Evolutionary conservation across 352 stramenopile genomes (phyloP).

Genomic region (Globisporangium carolinianum): DNA sequence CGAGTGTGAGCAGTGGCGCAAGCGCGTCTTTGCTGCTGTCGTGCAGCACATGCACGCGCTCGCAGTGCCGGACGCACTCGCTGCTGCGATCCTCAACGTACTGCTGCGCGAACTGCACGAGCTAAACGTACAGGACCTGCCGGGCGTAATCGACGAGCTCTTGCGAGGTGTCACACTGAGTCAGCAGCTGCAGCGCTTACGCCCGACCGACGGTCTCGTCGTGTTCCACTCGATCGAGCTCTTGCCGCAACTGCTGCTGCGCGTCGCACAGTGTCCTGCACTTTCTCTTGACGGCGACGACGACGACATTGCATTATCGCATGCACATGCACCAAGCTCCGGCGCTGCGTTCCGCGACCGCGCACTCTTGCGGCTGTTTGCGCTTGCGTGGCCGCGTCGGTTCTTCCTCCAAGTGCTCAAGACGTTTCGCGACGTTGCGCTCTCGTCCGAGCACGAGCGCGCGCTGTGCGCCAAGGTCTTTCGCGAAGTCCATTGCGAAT

Average conservation of each 20-base stretch:
- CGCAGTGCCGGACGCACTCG: conserved; percentile 17
- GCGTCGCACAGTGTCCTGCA: conserved; percentile 19
- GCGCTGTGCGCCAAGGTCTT: conserved; percentile 36
- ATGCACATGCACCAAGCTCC: conserved; percentile 14
- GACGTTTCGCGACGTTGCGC: conserved; percentile 32
- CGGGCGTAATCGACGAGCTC: conserved; percentile 21
- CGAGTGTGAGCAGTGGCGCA: conserved; percentile 20
- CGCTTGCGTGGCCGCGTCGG: conserved; percentile 27
- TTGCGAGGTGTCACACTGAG: conserved; percentile 21
- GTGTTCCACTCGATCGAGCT: conserved; percentile 41
- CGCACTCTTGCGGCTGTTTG: conserved; percentile 25
- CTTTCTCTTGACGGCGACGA: conserved; percentile 15
- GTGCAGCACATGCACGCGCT: conserved; percentile 24
- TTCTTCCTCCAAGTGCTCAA: conserved; percentile 51
- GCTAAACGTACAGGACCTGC: conserved; percentile 21
- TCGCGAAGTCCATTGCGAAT: conserved; percentile 23
- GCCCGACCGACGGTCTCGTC: conserved; percentile 15
- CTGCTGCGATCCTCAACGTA: conserved; percentile 12
- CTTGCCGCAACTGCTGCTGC: conserved; percentile 33
- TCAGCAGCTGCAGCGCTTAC: conserved; percentile 17
- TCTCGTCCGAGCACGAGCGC: conserved; percentile 25
- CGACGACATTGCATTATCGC: background rate
- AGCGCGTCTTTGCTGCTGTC: conserved; percentile 15
- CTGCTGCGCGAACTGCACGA: conserved; percentile 33
- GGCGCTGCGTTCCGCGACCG: conserved; percentile 23